A percentile compares a stretch with the other conserved stretches of the same genome.
Conservation (phyloP, 345 rosid species). For the Psidium friedrichsthalianum region DNA sequence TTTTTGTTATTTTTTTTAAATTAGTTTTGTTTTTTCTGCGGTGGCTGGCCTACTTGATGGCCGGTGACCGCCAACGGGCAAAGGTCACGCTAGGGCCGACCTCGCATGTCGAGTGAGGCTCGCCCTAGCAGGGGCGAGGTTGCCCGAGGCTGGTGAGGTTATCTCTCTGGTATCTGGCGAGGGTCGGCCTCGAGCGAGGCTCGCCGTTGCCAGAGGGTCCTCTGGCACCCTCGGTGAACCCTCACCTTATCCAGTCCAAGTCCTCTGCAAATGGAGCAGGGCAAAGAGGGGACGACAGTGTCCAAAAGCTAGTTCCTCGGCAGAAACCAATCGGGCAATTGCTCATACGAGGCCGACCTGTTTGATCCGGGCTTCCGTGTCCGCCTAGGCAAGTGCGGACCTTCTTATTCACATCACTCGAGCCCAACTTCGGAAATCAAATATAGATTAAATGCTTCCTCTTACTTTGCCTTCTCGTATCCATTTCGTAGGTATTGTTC, state of each 20-base stretch:
- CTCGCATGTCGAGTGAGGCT: no score
- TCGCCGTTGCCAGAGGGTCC: no score
- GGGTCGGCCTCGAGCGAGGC: no score
- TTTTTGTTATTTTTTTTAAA: no score
- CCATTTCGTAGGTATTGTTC: not conserved
- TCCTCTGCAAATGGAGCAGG: constrained; percentile 26
- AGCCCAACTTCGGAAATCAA: not conserved
- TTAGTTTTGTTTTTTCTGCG: no score
- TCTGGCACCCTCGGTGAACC: not conserved
- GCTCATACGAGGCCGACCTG: not conserved
- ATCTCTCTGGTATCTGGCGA: no score
- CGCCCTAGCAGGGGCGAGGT: no score
- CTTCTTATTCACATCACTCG: not conserved
- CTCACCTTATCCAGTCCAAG: not conserved
- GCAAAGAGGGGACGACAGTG: constrained; percentile 21
- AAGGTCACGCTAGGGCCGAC: no score
- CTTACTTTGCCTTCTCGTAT: not conserved
- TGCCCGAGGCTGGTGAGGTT: no score
- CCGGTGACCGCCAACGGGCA: no score
- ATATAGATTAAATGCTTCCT: not conserved
- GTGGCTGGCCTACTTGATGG: no score
- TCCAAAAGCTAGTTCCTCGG: constrained; percentile 18
- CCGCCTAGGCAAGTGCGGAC: not conserved
- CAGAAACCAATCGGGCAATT: constrained; percentile 49
- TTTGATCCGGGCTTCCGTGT: not conserved